A percentile compares a stretch with the other conserved stretches of the same genome.
These are phyloP conservation scores for Halenospora varia DNA, from an alignment of 495 filamentous ascomycete species.

Conservation along the genomic window DNA sequence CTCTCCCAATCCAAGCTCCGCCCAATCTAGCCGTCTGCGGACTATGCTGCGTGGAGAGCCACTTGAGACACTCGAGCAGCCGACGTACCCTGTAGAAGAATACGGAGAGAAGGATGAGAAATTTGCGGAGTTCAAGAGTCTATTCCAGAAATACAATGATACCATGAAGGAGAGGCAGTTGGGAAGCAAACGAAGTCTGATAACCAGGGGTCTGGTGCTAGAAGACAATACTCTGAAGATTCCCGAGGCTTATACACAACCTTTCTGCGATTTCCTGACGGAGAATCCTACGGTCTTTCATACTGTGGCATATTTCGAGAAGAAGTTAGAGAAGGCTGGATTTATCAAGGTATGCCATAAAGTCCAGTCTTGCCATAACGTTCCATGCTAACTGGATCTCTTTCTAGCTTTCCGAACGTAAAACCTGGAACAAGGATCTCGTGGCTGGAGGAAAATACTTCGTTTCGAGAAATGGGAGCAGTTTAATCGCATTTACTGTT, in stretches of 20 bases:
- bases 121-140: background rate
- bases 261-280: conserved; percentile 85
- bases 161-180: background rate
- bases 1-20: no score
- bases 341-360: conserved; percentile 57
- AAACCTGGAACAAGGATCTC: conserved; percentile 72
- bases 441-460: conserved; percentile 85
- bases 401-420: conserved; percentile 67
- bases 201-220: conserved; percentile 5
- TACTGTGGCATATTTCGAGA: conserved; percentile 69
- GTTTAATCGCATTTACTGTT: conserved; percentile 81
- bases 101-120: background rate
- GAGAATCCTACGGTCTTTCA: conserved; percentile 93
- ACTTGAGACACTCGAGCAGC: background rate
- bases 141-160: conserved; percentile 18
- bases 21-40: no score
- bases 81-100: background rate
- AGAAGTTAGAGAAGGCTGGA: conserved; percentile 63
- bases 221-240: conserved; percentile 18
- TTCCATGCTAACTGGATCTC: background rate
- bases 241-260: conserved; percentile 67
- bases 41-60: background rate
- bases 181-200: conserved; percentile 2
- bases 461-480: conserved; percentile 78
- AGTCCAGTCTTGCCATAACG: background rate